Base-by-base conservation (phyloP, 2,329 filamentous ascomycete genomes). In the Metarhizium guizhouense region DNA sequence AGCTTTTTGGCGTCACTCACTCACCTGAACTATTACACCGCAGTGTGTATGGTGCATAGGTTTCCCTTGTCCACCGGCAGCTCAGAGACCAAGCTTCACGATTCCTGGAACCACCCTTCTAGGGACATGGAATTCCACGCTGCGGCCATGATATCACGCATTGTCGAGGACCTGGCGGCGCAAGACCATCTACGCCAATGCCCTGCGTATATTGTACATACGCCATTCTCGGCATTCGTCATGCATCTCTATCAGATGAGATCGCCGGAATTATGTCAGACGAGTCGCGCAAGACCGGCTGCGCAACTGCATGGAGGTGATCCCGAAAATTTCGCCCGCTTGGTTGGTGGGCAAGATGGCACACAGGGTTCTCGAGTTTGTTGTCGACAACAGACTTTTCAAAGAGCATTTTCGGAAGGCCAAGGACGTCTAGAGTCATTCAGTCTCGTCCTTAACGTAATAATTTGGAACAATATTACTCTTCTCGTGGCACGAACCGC, bases 231-330 rank as follows among this genome's bases (percentile, higher is more conserved):
- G 1, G 94, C 94, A 0, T 80, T 97, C 53, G 97, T 99, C 67
- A 97, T 99, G 93, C 94, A 97, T 65, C 93, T 99, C 13, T 97
- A 97, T 69, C 94, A 97, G 72, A 95, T 96, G 88, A 85, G 91
- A 52, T 96, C 93, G 0, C 91, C 90, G 0, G 87, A 95, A n/a
- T 90, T 90, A 88, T 0, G 88, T 97, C 45, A 90, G 96, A 43
- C 84, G 90, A 59, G 88, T 90, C 14, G 96, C 92, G 8, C 91
- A 96, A 65, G 87, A 92, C 67, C 81, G 93, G 58, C 82, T 96
- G 63, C 82, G 86, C 47, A 88, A 87, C 18, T 97, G 93, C 67
- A 94, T 97, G 90, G 81, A 84, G 58, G 91, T 92, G 0, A 77
- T 97, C 61, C 95, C 95, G 68, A 91, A 96, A 61, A 90, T 97